Conservation (phyloP, 345 rosid genomes). For the Gynandropsis gynandra region DNA sequence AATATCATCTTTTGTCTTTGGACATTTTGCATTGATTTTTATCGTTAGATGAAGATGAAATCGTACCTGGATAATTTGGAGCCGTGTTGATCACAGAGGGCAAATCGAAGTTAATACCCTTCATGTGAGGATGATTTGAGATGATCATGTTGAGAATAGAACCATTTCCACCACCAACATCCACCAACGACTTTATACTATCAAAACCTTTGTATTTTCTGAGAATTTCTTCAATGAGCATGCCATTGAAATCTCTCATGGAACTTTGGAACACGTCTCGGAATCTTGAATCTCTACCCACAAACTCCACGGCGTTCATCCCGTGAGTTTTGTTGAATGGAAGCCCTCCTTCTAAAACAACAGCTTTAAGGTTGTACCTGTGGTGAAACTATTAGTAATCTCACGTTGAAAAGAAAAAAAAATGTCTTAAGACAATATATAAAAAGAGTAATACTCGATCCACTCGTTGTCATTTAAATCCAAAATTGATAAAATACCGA, state of each 20-base stretch:
- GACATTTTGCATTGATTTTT: too few species aligned
- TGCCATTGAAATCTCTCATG: constrained; percentile 33
- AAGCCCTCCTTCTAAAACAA: constrained; percentile 37
- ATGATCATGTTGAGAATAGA: constrained; percentile 38
- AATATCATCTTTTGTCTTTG: too few species aligned
- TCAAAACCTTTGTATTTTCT: constrained; percentile 38
- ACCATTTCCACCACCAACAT: constrained; percentile 54
- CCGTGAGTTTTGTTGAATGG: constrained; percentile 53
- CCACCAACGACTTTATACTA: constrained; percentile 36
- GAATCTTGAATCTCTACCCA: constrained; percentile 31
- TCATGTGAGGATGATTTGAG: constrained; percentile 34
- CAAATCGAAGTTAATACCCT: constrained; percentile 47
- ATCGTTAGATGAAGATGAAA: too few species aligned
- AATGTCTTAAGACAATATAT: too few species aligned
- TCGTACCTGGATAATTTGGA: constrained; percentile 31
- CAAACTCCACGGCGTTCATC: constrained; percentile 23
- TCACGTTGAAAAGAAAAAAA: too few species aligned
- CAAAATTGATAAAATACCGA: not conserved
- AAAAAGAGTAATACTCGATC: too few species aligned
- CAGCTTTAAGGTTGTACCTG: constrained; percentile 44
- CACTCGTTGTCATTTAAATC: too few species aligned
- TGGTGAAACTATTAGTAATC: too few species aligned
- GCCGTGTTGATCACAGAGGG: constrained; percentile 27
- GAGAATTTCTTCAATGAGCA: constrained; percentile 32
- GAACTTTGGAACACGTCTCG: constrained; percentile 29